Conservation (phyloP, 1,284 basidiomycete species). For the Apiotrichum montevideense region DNA sequence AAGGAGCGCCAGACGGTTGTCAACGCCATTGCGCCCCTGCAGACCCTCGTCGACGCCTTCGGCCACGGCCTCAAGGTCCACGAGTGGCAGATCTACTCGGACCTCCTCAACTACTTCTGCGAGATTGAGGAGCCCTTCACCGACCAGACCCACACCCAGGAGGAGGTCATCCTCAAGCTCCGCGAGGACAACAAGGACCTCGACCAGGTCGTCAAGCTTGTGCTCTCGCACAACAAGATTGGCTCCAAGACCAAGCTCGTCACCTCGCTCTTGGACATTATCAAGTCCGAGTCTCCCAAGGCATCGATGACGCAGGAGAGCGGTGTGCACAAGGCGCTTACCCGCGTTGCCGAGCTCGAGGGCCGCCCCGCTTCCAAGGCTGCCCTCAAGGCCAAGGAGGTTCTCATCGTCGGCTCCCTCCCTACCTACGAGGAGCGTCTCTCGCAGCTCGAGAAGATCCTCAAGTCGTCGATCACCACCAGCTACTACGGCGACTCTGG, state of each 20-base stretch:
- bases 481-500: constrained; percentile 84
- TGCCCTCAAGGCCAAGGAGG: constrained; percentile 93
- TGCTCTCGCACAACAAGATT: constrained; percentile 92
- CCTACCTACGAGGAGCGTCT: constrained; percentile 93
- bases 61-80: constrained; percentile 77
- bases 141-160: constrained; percentile 65
- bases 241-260: constrained; percentile 87
- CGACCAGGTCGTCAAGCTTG: constrained; percentile 78
- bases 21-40: constrained; percentile 63
- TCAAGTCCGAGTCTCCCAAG: constrained; percentile 72
- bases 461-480: constrained; percentile 79
- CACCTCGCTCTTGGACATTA: constrained; percentile 75
- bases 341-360: constrained; percentile 61
- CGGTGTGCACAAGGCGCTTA: constrained; percentile 38
- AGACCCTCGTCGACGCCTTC: constrained; percentile 76
- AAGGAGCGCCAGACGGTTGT: constrained; percentile 74
- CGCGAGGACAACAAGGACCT: constrained; percentile 91
- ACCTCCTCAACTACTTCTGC: constrained; percentile 44
- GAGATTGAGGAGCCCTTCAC: constrained; percentile 88
- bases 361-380: constrained; percentile 78
- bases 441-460: constrained; percentile 87
- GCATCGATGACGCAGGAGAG: constrained; percentile 54
- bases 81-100: constrained; percentile 56
- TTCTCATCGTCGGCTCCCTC: constrained; percentile 90
- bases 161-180: constrained; percentile 82